These are phyloP conservation scores for Calcarisporium arbuscula DNA, from an alignment of 2,329 filamentous ascomycete genomes.

Conservation along the genomic window DNA sequence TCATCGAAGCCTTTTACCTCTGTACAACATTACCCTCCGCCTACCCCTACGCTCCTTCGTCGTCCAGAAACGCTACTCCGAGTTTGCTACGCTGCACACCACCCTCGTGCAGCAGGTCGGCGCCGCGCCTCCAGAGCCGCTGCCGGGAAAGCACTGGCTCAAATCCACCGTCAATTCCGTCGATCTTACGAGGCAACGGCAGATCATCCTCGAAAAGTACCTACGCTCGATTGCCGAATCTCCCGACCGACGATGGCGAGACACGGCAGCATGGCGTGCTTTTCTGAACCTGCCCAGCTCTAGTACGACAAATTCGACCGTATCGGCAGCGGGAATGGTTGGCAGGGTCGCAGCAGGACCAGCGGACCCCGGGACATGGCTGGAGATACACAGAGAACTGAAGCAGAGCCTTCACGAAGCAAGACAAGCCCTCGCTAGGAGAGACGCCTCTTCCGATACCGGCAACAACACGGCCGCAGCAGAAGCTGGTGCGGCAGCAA, in stretches of 20 bases:
- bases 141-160: slow-evolving; percentile 74
- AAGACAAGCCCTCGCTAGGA: slow-evolving; percentile 59
- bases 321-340: slow-evolving; percentile 38
- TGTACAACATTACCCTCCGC: slow-evolving; percentile 72
- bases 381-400: slow-evolving; percentile 69
- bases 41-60: slow-evolving; percentile 71
- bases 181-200: slow-evolving; percentile 65
- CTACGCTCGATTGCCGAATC: slow-evolving; percentile 64
- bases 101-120: slow-evolving; percentile 55
- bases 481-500: slow-evolving; percentile 67
- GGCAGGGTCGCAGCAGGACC: slow-evolving; percentile 33
- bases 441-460: slow-evolving; percentile 48
- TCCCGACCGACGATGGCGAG: slow-evolving; percentile 71
- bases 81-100: slow-evolving; percentile 63
- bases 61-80: slow-evolving; percentile 75
- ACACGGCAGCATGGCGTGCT: slow-evolving; percentile 63
- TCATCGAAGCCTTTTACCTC: slow-evolving; percentile 61
- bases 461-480: slow-evolving; percentile 37
- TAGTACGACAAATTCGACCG: slow-evolving; percentile 41
- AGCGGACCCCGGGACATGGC: slow-evolving; percentile 62
- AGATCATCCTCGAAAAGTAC: slow-evolving; percentile 62
- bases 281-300: slow-evolving; percentile 64
- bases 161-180: slow-evolving; percentile 64
- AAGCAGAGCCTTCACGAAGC: slow-evolving; percentile 59
- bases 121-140: slow-evolving; percentile 55